Percentiles rank a stretch among this genome's conserved stretches.
These are phyloP conservation scores for Penicillium sp. DNA, from an alignment of 2,329 filamentous ascomycete genomes.

Conservation along the genomic window DNA sequence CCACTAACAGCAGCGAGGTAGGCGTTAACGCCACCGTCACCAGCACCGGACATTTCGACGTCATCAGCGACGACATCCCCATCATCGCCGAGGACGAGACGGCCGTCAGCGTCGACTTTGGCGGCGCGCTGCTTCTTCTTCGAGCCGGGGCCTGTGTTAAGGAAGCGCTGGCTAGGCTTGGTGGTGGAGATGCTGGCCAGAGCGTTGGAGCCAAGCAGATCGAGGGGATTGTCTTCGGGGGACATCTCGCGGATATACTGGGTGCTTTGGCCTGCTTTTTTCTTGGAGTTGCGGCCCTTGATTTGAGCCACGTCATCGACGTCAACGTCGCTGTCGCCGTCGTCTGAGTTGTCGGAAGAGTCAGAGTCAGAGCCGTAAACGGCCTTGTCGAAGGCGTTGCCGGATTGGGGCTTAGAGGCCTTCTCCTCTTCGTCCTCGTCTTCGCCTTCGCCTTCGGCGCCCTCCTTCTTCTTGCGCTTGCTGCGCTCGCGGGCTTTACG, in stretches of 20 bases:
- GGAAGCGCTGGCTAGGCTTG: conserved; percentile 54
- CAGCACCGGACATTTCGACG: conserved; percentile 28
- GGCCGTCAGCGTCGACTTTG: conserved; percentile 39
- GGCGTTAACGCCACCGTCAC: conserved; percentile 45
- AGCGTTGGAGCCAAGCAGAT: conserved; percentile 79
- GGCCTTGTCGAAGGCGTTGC: conserved; percentile 92
- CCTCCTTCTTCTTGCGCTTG: conserved; percentile 76
- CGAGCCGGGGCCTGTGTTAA: conserved; percentile 32
- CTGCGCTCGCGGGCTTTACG: conserved; percentile 85
- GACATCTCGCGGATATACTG: conserved; percentile 77
- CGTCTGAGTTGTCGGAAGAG: conserved; percentile 54
- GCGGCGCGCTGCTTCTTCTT: conserved; percentile 37
- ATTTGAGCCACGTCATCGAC: conserved; percentile 31
- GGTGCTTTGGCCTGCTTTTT: conserved; percentile 39
- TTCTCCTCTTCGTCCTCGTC: conserved; percentile 45
- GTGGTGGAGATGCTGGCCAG: conserved; percentile 89
- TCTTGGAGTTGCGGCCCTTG: conserved; percentile 39
- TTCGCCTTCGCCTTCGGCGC: conserved; percentile 49
- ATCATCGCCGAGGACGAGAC: conserved; percentile 36
- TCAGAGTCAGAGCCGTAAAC: conserved; percentile 68
- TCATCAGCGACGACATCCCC: conserved; percentile 24
- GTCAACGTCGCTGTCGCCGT: conserved; percentile 44
- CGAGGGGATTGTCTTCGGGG: conserved; percentile 82
- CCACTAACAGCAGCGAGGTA: conserved; percentile 55
- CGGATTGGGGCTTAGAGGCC: conserved; percentile 53